phyloP scores from a whole-genome alignment of 2,329 filamentous ascomycete species.

The Orbilia brochopaga region DNA sequence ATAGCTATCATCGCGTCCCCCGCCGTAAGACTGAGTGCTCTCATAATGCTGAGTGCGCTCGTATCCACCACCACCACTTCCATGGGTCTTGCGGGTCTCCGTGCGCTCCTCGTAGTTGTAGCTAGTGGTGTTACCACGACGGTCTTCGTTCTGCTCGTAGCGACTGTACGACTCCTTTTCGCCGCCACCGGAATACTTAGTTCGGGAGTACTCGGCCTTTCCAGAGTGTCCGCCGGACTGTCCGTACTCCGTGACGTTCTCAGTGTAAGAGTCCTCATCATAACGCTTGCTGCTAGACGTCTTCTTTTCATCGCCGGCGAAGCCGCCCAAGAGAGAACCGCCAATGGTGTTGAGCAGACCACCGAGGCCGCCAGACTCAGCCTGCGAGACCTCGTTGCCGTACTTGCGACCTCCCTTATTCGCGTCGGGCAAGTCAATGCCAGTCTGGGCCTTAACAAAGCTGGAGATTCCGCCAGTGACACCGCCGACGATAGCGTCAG shows the following conservation, averaged over 20 bases:
- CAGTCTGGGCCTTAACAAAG: conserved; percentile 56
- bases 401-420: conserved; percentile 53
- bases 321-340: conserved; percentile 68
- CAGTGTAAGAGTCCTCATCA: conserved; percentile 67
- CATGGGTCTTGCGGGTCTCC: conserved; percentile 8
- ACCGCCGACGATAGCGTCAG: conserved; percentile 55
- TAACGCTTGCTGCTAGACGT: conserved; percentile 62
- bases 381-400: conserved; percentile 61
- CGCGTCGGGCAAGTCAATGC: conserved; percentile 50
- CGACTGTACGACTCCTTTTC: conserved; percentile 64
- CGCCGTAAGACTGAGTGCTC: conserved; percentile 42
- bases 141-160: conserved; percentile 67
- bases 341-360: conserved; percentile 74
- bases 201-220: conserved; percentile 65
- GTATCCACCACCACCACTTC: conserved; percentile 13
- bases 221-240: conserved; percentile 66
- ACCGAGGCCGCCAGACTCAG: conserved; percentile 68
- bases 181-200: conserved; percentile 60
- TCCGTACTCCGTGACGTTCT: conserved; percentile 69
- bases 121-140: conserved; percentile 53
- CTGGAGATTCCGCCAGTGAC: conserved; percentile 56
- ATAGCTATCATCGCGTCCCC: conserved; percentile 4
- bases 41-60: conserved; percentile 23
- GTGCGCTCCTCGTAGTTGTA: conserved; percentile 10
- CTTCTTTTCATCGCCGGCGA: conserved; percentile 64